phyloP scores from a whole-genome alignment of 108 stramenopile genomes.

The Conticribra weissflogii region DNA sequence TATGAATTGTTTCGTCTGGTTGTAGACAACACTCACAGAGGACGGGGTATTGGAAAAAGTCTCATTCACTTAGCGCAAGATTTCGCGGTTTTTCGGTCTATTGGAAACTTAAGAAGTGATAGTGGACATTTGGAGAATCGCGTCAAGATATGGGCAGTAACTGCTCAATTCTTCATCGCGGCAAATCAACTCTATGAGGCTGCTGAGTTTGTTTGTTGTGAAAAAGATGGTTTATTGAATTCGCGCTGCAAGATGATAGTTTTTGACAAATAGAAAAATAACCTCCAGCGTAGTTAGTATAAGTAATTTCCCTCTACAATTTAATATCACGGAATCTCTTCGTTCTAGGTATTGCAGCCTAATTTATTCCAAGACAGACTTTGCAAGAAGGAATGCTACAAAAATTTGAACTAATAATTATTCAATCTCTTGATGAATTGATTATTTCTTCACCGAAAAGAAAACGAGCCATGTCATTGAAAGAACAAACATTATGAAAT shows the following conservation, averaged over 20 bases:
- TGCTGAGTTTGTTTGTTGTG: conserved; percentile 40
- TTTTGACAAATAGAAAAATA: no score
- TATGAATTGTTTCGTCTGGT: conserved; percentile 70
- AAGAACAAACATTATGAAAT: no score
- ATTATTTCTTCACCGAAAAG: no score
- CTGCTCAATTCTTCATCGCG: conserved; percentile 46
- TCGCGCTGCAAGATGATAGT: conserved; percentile 29
- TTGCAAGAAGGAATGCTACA: no score
- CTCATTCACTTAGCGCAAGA: conserved; percentile 52
- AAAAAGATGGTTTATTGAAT: conserved; percentile 45
- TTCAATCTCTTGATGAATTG: no score
- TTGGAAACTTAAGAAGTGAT: conserved; percentile 1
- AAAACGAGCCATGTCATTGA: no score
- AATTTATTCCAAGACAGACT: no score
- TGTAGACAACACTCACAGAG: conserved; percentile 57
- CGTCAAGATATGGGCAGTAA: conserved; percentile 52
- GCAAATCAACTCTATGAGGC: conserved; percentile 63
- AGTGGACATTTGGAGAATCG: background rate
- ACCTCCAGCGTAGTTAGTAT: no score
- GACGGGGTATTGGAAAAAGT: conserved; percentile 58
- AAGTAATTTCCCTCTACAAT: no score
- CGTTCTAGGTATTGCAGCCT: no score
- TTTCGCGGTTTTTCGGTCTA: conserved; percentile 17
- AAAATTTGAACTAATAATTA: no score
- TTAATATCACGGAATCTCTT: no score